Percentiles rank a stretch among this genome's conserved stretches.
phyloP scores from a whole-genome alignment of 2,329 filamentous ascomycete species.

The Penicillium sp. region DNA sequence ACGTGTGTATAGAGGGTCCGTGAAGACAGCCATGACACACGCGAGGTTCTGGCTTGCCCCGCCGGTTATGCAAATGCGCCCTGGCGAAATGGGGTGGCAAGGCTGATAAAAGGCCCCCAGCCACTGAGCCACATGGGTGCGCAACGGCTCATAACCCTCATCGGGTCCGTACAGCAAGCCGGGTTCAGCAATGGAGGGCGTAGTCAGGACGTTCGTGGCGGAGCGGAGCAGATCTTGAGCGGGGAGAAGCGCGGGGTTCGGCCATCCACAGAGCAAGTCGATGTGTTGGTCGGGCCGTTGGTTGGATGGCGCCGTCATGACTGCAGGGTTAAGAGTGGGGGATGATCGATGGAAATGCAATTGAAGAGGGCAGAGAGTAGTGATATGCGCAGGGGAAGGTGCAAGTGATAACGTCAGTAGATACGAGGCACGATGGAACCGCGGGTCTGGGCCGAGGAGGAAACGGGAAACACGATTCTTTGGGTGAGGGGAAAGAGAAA shows the following conservation, averaged over 20 bases:
- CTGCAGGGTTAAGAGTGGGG: neutral
- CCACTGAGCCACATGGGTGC: constrained; percentile 70
- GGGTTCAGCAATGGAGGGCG: constrained; percentile 60
- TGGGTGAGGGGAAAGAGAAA: neutral
- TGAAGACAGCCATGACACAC: constrained; percentile 74
- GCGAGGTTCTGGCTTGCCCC: constrained; percentile 84
- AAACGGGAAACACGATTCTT: neutral
- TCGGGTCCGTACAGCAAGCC: constrained; percentile 81
- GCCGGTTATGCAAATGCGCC: constrained; percentile 77
- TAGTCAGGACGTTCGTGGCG: constrained; percentile 61
- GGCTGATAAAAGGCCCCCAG: constrained; percentile 64
- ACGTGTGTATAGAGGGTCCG: constrained; percentile 73
- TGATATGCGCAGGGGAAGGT: neutral
- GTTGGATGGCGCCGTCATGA: constrained; percentile 10
- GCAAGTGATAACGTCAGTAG: neutral
- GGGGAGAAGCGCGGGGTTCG: constrained; percentile 64
- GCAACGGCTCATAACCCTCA: constrained; percentile 69
- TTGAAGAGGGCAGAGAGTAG: too few relatives aligned
- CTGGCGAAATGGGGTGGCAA: constrained; percentile 46
- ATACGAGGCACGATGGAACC: neutral
- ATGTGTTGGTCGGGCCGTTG: constrained; percentile 28
- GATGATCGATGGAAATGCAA: neutral
- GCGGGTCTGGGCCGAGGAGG: neutral
- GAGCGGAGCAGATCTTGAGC: constrained; percentile 63
- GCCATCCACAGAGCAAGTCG: constrained; percentile 51